Conservation (phyloP, 345 rosid genomes). For the Alliaria petiolata region DNA sequence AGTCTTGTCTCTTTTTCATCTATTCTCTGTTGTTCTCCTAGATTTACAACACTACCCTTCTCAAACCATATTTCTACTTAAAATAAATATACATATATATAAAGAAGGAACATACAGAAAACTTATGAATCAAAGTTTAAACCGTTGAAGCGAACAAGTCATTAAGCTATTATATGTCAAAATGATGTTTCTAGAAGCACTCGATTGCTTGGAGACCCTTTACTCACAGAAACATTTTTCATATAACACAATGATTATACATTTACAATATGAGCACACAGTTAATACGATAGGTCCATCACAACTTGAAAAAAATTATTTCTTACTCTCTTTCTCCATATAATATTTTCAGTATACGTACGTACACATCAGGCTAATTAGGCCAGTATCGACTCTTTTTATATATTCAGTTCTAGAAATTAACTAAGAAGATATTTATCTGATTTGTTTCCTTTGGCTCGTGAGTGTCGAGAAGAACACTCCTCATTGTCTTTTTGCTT, state of each 20-base stretch:
- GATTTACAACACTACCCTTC: conserved; percentile 11
- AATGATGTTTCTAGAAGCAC: conserved; percentile 35
- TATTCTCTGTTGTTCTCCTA: background rate
- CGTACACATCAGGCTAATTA: background rate
- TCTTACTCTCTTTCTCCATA: background rate
- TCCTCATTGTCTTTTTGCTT: background rate
- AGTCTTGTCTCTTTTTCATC: conserved; percentile 12
- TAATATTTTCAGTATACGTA: background rate
- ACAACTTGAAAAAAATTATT: background rate
- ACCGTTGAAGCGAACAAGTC: background rate
- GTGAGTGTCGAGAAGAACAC: conserved; percentile 10
- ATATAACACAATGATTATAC: conserved; percentile 30
- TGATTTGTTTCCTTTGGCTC: background rate
- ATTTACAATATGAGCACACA: conserved; percentile 30
- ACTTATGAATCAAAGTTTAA: conserved; percentile 12
- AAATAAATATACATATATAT: background rate
- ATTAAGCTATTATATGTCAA: conserved; percentile 14
- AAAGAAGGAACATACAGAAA: conserved; percentile 8
- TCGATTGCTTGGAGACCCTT: conserved; percentile 23
- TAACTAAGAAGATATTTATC: background rate
- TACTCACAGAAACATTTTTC: conserved; percentile 9
- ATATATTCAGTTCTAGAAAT: background rate
- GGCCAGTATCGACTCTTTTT: background rate
- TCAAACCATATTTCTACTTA: background rate
- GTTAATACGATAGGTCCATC: conserved; percentile 30